phyloP scores from a whole-genome alignment of 2,329 filamentous ascomycete genomes.

The Pestalotiopsis sp. region DNA sequence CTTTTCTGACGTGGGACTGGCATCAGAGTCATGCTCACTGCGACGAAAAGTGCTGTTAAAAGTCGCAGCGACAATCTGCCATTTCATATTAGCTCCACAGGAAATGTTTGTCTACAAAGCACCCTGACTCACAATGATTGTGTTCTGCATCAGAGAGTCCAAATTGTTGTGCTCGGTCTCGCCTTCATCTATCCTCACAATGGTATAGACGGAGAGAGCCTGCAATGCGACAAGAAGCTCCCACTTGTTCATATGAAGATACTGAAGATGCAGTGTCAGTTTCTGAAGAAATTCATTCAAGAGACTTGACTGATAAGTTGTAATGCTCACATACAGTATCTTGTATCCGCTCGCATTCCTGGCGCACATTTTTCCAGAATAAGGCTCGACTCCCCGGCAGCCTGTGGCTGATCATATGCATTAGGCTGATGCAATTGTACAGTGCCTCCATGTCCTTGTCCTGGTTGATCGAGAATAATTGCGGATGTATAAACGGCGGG shows the following conservation, averaged over 20 bases:
- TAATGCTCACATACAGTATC: slow-evolving; percentile 30
- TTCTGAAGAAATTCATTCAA: no score
- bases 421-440: slow-evolving; percentile 39
- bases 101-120: not conserved
- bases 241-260: slow-evolving; percentile 32
- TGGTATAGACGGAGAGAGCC: slow-evolving; percentile 42
- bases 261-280: not conserved
- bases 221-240: slow-evolving; percentile 42
- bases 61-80: not conserved
- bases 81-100: slow-evolving; percentile 6
- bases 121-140: slow-evolving; percentile 32
- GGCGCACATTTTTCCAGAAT: slow-evolving; percentile 43
- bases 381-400: slow-evolving; percentile 36
- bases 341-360: slow-evolving; percentile 40
- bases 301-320: slow-evolving; percentile 7
- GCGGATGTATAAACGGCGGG: slow-evolving; percentile 43
- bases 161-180: slow-evolving; percentile 42
- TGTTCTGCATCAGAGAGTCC: slow-evolving; percentile 35
- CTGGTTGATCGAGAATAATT: slow-evolving; percentile 21
- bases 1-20: slow-evolving; percentile 16
- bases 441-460: slow-evolving; percentile 34
- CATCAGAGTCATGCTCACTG: not conserved
- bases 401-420: slow-evolving; percentile 37
- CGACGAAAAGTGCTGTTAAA: not conserved
- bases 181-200: slow-evolving; percentile 42